Base-by-base conservation (phyloP, 495 filamentous ascomycete species). In the Letharia lupina region DNA sequence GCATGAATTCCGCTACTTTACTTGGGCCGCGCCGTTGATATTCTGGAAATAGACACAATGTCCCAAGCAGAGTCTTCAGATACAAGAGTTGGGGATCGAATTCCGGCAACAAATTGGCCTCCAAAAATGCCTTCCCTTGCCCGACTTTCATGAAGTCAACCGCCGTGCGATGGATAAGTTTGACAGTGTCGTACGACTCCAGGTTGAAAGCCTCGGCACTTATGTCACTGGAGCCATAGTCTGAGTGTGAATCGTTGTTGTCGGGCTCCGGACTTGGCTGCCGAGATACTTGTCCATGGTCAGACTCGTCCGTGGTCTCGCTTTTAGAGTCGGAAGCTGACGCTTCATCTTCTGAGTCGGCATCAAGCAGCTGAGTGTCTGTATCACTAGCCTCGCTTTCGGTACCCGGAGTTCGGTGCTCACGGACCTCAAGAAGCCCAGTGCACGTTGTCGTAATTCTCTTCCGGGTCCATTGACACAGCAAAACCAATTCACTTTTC, bases 111-210 rank as follows among this genome's bases (percentile, higher is more conserved):
- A 20, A 37, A 54, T 47, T 52, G 13, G 15, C 13, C 5, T 33
- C 23, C 23, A 61, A 7, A 31, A 61, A 61, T 1, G 12, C 13
- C 4, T 42, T 18, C 35, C 57, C 58, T 13, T 31, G 31, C 9
- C 10, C 16, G 12, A 18, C 10, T 11, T 11, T 8, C 4, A 66
- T 2, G 44, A 61, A 66, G 40, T 61, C 57, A 40, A 33, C 15
- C 23, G 64, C 64, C 7, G 57, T 66, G 13, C 50, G 64, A 61
- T 66, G 64, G 35, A 61, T 13, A n/a, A 66, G 61, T 0, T 4
- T 16, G 28, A 65, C 54, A 35, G 7, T 35, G 16, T 18, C 6
- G 3, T 16, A 33, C 2, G 4, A 15, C 4, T 35, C 20, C 16
- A 62, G n/a, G 7, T 37, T 31, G 1, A 41, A 39, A 37, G 18